These are phyloP conservation scores for Neurospora sp. DNA, from an alignment of 495 filamentous ascomycete species.

Conservation along the genomic window DNA sequence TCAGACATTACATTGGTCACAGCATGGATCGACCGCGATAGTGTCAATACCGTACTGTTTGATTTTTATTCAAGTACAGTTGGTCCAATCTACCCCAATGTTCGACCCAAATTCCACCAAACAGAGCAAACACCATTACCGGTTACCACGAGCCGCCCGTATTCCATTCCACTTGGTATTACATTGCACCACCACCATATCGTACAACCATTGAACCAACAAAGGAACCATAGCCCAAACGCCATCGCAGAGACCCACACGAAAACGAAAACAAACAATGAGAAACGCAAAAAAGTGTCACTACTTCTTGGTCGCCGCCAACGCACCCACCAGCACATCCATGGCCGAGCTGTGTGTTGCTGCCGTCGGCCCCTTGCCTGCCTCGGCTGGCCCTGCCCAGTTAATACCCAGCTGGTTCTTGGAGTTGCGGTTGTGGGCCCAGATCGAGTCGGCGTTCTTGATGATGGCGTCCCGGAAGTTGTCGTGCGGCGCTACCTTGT, in stretches of 20 bases:
- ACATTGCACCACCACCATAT: not conserved
- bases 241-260: not conserved
- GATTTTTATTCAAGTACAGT: not conserved
- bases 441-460: constrained; percentile 57
- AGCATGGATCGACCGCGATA: not conserved
- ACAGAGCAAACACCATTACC: not conserved
- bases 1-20: not conserved
- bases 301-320: constrained; percentile 20
- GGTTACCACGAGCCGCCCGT: not conserved
- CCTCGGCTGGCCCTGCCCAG: constrained; percentile 50
- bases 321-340: constrained; percentile 60
- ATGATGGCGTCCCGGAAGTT: constrained; percentile 45
- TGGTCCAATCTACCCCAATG: not conserved
- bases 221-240: not conserved
- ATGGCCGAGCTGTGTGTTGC: constrained; percentile 55
- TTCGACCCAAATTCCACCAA: not conserved
- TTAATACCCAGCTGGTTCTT: constrained; percentile 43
- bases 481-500: constrained; percentile 40
- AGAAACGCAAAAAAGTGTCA: not conserved
- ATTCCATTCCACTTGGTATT: not conserved
- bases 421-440: constrained; percentile 47
- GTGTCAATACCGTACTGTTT: not conserved
- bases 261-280: not conserved
- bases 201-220: not conserved
- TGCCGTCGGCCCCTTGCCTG: constrained; percentile 31